Evolutionary conservation across 2,329 filamentous ascomycete genomes (phyloP).

Genomic region (Intubia oerlemansii): DNA sequence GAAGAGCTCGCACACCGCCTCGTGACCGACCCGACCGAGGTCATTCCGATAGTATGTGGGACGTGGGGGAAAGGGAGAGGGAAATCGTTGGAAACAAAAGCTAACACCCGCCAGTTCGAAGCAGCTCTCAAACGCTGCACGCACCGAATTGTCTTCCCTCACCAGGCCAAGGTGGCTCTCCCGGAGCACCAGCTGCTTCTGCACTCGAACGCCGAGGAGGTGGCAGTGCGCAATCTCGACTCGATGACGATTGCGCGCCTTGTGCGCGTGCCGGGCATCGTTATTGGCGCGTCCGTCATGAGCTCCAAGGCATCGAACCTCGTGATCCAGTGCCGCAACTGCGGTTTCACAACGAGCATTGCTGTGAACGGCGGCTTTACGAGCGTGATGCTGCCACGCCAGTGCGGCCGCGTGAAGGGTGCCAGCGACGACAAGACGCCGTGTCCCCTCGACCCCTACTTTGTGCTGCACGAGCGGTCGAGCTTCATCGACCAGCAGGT

Average conservation of each 20-base stretch:
- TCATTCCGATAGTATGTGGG: slow-evolving; percentile 64
- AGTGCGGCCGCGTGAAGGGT: slow-evolving; percentile 43
- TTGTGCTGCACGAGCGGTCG: slow-evolving; percentile 83
- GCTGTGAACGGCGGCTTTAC: slow-evolving; percentile 69
- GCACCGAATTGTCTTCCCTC: slow-evolving; percentile 77
- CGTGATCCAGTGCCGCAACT: slow-evolving; percentile 74
- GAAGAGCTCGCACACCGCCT: slow-evolving; percentile 84
- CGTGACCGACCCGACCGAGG: slow-evolving; percentile 73
- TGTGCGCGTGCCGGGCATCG: slow-evolving; percentile 91
- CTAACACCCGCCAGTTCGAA: slow-evolving; percentile 60
- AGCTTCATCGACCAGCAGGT: slow-evolving; percentile 96
- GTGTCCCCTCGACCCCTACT: slow-evolving; percentile 88
- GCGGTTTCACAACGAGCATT: slow-evolving; percentile 49
- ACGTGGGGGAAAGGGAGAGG: too few species aligned
- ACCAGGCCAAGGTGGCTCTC: slow-evolving; percentile 42
- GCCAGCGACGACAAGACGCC: slow-evolving; percentile 47
- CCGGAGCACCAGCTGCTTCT: slow-evolving; percentile 89
- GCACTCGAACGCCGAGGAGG: slow-evolving; percentile 76
- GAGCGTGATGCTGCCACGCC: slow-evolving; percentile 63
- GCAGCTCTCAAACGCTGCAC: slow-evolving; percentile 76
- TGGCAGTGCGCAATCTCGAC: slow-evolving; percentile 84
- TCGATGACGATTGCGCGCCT: slow-evolving; percentile 82
- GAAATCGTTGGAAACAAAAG: too few species aligned
- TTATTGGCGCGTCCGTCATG: slow-evolving; percentile 91
- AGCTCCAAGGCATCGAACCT: slow-evolving; percentile 86